Base-by-base conservation (phyloP, 176 grass and related monocot species). In the Oryza glaberrima region DNA sequence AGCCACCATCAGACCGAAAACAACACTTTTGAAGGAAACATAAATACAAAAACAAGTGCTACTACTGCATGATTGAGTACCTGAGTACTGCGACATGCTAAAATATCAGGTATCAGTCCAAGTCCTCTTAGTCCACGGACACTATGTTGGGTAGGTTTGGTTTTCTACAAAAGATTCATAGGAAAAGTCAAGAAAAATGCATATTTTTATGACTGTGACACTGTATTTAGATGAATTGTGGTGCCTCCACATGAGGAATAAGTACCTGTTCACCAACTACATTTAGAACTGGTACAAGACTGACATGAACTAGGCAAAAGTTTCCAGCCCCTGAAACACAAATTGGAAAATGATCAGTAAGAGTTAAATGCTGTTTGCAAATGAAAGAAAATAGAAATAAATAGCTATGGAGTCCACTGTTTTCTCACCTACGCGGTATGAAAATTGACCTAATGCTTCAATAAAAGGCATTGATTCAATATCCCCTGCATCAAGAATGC, bases 381-480 rank as follows among this genome's bases (percentile, higher is more conserved):
- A 22, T 80, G 32, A 19, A 79, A 86, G 11, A 23, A 70, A 12
- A 75, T 41, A 87, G 15, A 69, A 51, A n/a, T 43, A 25, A 81
- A 74, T 10, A 52, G 19, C 46, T 36, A 16, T 6, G 9, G 70
- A 7, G 71, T 32, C 65, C 63, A 61, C 52, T 49, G 6, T 61
- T 71, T 79, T 22, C 92, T 94, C 69, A 99, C 97, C 97, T 89
- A 92, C 97, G 36, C 86, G 94, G 78, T 92, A 96, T 6, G 94
- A 99, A 90, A 99, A 96, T 79, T 99, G 97, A 77, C 97, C 93
- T 61, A 99, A 47, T 73, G 97, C 97, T 94, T 99, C 97, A 82
- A 96, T 96, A 73, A 96, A 99, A 76, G 94, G 97, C 97, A 99
- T 99, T 23, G 97, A 99, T 85, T 99, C 97, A 52, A 96, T 94